Base-by-base conservation (phyloP, 2,329 filamentous ascomycete genomes). In the Pseudocercospora eumusae region DNA sequence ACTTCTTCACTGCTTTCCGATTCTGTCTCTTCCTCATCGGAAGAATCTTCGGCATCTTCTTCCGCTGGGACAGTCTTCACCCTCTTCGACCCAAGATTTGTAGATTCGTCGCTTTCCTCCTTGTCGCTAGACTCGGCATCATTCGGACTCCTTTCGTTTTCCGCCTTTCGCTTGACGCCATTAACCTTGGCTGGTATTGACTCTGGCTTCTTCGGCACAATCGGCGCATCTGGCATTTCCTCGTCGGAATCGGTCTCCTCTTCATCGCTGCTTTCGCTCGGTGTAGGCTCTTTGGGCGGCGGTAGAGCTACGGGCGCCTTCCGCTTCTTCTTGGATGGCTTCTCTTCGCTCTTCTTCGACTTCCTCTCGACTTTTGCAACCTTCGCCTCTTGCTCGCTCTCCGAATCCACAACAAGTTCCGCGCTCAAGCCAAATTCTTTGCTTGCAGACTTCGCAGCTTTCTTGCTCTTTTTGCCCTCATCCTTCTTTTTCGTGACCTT, bases 371-470 rank as follows among this genome's bases (percentile, higher is more conserved):
- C 9, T 18, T 65, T 63, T 21, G 25, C 49, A 13, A 36, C 40
- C 47, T 50, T 18, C n/a, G 44, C 31, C 20, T 76, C 75, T 20
- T 75, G 74, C 28, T 78, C 77, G 57, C 75, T 78, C 20, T 74
- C 65, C 31, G 64, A 69, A 53, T 67, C 69, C 15, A 63, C 60
- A 10, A 70, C 65, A 23, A 59, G 60, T 40, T 68, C 68, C 36
- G 69, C 63, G 56, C 66, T 67, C 36, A 66, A 52, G 2, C 59
- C 64, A 15, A 59, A 53, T 44, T 62, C 47, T 40, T 64, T 64
- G 33, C 36, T 44, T 20, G 62, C 18, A 4, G 57, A 5, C 36
- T 60, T 64, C 13, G 62, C 28, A 40, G 21, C 28, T 54, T 60
- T 61, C 57, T 64, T 64, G 27, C 52, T 54, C 52, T 54, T 36